phyloP scores from a whole-genome alignment of 1,139 yeast genomes.

The Saccharomyces hybrid region DNA sequence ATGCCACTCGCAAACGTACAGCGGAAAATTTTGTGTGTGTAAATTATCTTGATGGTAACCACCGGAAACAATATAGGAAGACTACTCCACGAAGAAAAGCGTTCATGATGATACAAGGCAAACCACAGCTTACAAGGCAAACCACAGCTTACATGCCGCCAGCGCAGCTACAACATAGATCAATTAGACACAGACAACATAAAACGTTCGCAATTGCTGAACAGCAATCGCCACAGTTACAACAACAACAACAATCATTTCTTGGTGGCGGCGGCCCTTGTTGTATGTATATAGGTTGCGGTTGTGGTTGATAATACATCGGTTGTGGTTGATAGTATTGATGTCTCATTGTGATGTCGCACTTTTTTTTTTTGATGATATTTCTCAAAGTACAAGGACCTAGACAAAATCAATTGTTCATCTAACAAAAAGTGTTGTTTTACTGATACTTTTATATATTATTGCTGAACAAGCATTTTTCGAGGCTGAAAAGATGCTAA shows the following conservation, averaged over 20 bases:
- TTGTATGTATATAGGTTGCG: slow-evolving; percentile 11
- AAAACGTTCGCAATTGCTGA: slow-evolving; percentile 9
- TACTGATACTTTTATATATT: neutral
- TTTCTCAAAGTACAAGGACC: neutral
- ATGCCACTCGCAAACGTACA: neutral
- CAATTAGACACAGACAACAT: slow-evolving; percentile 8
- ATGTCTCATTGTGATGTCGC: neutral
- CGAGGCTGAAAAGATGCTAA: neutral
- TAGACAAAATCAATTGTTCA: neutral
- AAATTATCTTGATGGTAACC: neutral
- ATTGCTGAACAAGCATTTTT: neutral
- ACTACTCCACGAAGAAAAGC: neutral
- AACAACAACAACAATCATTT: slow-evolving; percentile 5
- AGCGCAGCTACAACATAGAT: slow-evolving; percentile 1
- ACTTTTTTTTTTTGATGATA: neutral
- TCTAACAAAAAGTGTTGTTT: neutral
- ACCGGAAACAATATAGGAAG: neutral
- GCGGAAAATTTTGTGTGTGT: neutral
- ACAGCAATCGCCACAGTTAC: neutral
- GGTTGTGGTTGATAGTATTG: neutral
- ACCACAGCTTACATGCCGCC: neutral
- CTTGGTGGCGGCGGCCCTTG: slow-evolving; percentile 8
- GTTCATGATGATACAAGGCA: no score
- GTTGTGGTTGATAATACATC: slow-evolving; percentile 1
- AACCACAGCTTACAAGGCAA: neutral